Conservation (phyloP, 257 asterid genomes). For the Gynochthodes officinalis region DNA sequence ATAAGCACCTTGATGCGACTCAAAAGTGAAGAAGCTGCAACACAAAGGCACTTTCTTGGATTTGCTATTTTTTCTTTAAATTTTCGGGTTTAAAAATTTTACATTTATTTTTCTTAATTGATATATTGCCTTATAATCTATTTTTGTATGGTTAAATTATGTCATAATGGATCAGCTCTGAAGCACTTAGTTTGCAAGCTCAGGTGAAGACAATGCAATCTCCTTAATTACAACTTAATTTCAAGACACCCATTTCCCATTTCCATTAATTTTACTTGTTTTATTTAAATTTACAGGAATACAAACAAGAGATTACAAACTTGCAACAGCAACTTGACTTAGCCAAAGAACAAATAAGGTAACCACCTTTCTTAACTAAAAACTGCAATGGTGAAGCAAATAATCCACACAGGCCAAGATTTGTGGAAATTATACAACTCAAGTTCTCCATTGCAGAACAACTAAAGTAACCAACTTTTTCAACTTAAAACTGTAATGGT, state of each 20-base stretch:
- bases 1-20: slow-evolving; percentile 58
- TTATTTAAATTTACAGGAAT: slow-evolving; percentile 38
- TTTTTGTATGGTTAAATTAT: neutral
- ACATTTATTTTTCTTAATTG: neutral
- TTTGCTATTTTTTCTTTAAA: too few relatives aligned
- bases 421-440: too few relatives aligned
- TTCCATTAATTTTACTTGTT: neutral
- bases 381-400: too few relatives aligned
- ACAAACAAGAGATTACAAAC: slow-evolving; percentile 45
- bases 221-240: neutral
- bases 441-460: too few relatives aligned
- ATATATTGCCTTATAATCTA: neutral
- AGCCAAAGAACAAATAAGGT: slow-evolving; percentile 47
- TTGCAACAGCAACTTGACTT: slow-evolving; percentile 54
- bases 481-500: too few relatives aligned
- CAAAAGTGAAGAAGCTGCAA: slow-evolving; percentile 52
- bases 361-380: too few relatives aligned
- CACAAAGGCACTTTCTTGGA: slow-evolving; percentile 54
- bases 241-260: neutral
- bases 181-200: slow-evolving; percentile 13
- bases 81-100: neutral
- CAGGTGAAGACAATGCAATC: slow-evolving; percentile 12
- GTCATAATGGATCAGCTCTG: slow-evolving; percentile 13
- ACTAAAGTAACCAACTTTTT: too few relatives aligned
- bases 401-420: too few relatives aligned